Base-by-base conservation (phyloP, 2,329 filamentous ascomycete genomes). In the Paecilomyces sp. region DNA sequence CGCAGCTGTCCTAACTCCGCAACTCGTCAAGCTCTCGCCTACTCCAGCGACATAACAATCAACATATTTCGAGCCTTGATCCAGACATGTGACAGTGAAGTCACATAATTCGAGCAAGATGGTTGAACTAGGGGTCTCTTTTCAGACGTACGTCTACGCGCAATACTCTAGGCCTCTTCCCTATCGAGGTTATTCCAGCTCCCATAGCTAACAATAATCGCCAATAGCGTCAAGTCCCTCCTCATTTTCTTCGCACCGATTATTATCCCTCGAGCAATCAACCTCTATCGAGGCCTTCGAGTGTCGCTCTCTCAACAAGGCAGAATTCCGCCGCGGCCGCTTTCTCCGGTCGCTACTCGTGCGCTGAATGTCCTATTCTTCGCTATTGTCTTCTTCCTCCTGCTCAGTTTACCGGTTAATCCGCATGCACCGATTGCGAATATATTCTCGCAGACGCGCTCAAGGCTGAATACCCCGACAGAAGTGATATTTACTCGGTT, bases 401-500 rank as follows among this genome's bases (percentile, higher is more conserved):
- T 87, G 60, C 82, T 85, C 60, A 87, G 88, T 15, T 77, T 93
- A 0, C 87, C 91, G 0, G 87, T 91, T 69, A 79, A 84, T 5
- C 88, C 90, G 3, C 68, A 72, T 64, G 68, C 75, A 25, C 70
- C 72, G 50, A 58, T 66, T 28, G 62, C 67, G 31, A 97, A 97
- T 76, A 79, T 97, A 73, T 96, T 97, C 80, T 70, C 75, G 31
- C 74, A 80, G 18, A 97, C 93, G 0, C 81, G 86, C 59, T 94
- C 91, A 56, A 90, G 92, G 34, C 85, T 97, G 18, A 89, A 92
- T 68, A 93, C 90, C 51, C 87, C 91, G n/a, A 88, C 85, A 51
- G 90, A 93, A 70, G 87, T 95, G 34, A 82, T 97, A 62, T 94
- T 96, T 75, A 85, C 83, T 61, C 89, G 93, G 15, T 82, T 97